A percentile compares a stretch with the other conserved stretches of the same genome.
Conservation (phyloP, 129 eudicot species). For the Gnaphalium uliginosum region DNA sequence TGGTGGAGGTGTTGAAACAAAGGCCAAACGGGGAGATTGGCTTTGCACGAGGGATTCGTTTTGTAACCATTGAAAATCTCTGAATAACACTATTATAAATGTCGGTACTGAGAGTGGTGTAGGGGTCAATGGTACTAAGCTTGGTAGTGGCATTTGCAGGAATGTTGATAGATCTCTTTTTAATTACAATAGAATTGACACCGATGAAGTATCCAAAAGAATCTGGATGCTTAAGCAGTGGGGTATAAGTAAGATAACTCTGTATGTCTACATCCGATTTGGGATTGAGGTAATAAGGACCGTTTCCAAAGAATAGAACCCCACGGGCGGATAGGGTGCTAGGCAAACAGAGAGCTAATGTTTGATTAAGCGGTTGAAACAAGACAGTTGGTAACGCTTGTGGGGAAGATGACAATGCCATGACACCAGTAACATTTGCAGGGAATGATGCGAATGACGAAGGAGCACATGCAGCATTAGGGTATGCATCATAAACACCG, state of each 20-base stretch:
- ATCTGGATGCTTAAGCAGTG: conserved; percentile 6
- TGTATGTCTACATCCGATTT: conserved; percentile 17
- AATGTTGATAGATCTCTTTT: conserved; percentile 4
- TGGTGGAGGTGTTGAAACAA: conserved; percentile 17
- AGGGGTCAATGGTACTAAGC: conserved; percentile 30
- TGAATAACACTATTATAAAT: conserved; percentile 22
- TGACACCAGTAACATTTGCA: conserved; percentile 23
- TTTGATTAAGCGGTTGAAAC: background rate
- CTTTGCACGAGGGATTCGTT: conserved; percentile 8
- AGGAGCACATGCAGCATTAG: conserved; percentile 27
- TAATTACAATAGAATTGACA: conserved; percentile 18
- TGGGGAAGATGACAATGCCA: conserved; percentile 24
- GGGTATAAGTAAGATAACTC: conserved; percentile 30
- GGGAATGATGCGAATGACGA: conserved; percentile 26
- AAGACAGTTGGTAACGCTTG: conserved; percentile 5
- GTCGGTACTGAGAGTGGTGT: conserved; percentile 26
- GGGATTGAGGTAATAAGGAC: conserved; percentile 25
- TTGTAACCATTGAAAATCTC: conserved; percentile 18
- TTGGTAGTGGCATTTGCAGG: conserved; percentile 22
- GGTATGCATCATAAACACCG: background rate
- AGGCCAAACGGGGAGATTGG: conserved; percentile 27
- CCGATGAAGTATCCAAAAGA: conserved; percentile 26
- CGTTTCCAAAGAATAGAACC: conserved; percentile 22
- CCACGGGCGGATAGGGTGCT: conserved; percentile 13
- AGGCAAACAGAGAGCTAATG: conserved; percentile 25